Percentiles rank a stretch among this genome's conserved stretches.
Conservation (phyloP, 176 grass and related monocot genomes). For the Triticum urartu region DNA sequence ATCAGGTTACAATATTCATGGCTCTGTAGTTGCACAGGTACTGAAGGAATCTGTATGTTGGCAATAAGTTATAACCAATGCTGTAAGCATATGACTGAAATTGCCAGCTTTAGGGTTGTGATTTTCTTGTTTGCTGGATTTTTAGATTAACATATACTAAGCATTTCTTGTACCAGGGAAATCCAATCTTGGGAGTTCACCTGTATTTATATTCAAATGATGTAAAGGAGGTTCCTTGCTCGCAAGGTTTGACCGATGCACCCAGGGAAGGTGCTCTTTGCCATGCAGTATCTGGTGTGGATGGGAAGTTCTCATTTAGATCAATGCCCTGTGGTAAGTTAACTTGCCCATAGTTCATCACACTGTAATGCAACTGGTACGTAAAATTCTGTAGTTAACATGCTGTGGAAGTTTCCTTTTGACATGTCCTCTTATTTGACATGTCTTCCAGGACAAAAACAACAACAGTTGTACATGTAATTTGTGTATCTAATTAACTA, state of each 20-base stretch:
- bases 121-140: constrained; percentile 20
- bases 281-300: constrained; percentile 78
- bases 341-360: constrained; percentile 5
- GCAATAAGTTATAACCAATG: constrained; percentile 14
- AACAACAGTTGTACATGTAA: neutral
- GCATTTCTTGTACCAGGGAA: constrained; percentile 55
- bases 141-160: constrained; percentile 5
- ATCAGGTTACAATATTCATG: constrained; percentile 82
- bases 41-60: constrained; percentile 16
- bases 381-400: constrained; percentile 4
- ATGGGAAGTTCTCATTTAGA: constrained; percentile 84
- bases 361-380: neutral
- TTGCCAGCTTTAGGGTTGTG: neutral
- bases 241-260: constrained; percentile 57
- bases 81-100: constrained; percentile 11
- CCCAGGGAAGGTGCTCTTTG: constrained; percentile 78
- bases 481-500: constrained; percentile 5
- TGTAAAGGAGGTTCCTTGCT: constrained; percentile 57
- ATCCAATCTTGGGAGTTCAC: constrained; percentile 92
- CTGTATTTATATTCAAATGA: constrained; percentile 93
- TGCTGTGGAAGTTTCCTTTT: neutral
- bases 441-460: neutral
- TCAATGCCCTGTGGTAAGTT: constrained; percentile 92
- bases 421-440: neutral
- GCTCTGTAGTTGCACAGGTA: constrained; percentile 94